Conservation (phyloP, 768 basidiomycete species). For the Trametes cinnabarina region DNA sequence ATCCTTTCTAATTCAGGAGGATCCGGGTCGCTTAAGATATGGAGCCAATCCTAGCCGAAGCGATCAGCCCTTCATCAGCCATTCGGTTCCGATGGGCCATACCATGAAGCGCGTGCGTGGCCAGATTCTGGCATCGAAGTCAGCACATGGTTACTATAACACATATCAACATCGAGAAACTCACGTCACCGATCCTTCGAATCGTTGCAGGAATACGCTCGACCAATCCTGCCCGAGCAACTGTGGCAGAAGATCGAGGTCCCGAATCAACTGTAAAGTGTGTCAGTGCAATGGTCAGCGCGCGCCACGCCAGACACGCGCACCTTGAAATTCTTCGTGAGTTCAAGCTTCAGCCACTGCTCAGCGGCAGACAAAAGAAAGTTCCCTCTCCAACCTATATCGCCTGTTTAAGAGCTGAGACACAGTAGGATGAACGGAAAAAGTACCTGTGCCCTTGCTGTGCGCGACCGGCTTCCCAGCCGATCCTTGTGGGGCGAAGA, state of each 20-base stretch:
- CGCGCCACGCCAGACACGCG: no score
- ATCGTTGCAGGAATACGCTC: conserved; percentile 91
- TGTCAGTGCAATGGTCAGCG: no score
- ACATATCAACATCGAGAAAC: conserved; percentile 27
- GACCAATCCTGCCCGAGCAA: conserved; percentile 95
- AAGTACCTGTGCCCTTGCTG: conserved; percentile 81
- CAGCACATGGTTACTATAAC: background rate
- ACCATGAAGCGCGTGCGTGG: conserved; percentile 79
- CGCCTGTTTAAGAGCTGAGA: background rate
- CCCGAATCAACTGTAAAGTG: conserved; percentile 90
- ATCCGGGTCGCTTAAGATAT: conserved; percentile 82
- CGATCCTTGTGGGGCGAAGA: conserved; percentile 88
- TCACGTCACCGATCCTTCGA: conserved; percentile 85
- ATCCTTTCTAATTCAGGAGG: conserved; percentile 77
- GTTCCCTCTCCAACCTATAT: conserved; percentile 88
- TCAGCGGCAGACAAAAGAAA: conserved; percentile 90
- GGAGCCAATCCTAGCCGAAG: conserved; percentile 69
- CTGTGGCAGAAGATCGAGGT: conserved; percentile 93
- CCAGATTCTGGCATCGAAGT: conserved; percentile 57
- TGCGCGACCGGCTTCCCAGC: conserved; percentile 93
- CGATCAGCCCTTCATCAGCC: background rate
- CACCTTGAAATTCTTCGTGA: conserved; percentile 94
- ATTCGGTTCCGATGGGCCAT: conserved; percentile 21
- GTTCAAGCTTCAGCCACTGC: conserved; percentile 92
- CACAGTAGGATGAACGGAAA: background rate